Evolutionary conservation across 768 basidiomycete genomes (phyloP), one percentile per base, ranked within the genome.

Genomic region (Pleurotus salmoneostramineus): DNA sequence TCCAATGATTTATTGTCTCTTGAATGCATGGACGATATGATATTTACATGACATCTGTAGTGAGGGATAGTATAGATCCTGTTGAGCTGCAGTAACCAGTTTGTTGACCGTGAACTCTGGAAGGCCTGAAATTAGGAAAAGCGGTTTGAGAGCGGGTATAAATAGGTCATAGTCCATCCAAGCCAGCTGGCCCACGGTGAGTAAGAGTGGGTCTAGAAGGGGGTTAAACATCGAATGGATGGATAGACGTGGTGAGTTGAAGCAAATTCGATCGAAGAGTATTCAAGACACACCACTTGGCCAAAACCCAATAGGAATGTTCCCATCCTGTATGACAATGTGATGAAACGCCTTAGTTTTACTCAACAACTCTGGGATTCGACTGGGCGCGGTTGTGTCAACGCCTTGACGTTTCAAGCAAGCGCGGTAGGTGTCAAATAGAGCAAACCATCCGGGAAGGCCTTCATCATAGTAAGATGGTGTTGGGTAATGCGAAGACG

Each of bases 121-220:
- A 54, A 87, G 70, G 5, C 81, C 84, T 48, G 74, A 69, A 44
- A 75, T 73, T 49, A 86, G 68, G 65, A 88, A 80, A 42, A 87
- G 73, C 11, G 85, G 84, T 55, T 79, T 81, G 60, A 89, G 68
- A 3, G 85, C 83, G 34, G 84, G 84, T 37, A 89, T 72, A 60
- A 88, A 76, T 21, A 82, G 74, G 61, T 89, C 88, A 63, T 82
- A 83, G 60, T 83, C 81, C 83, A 88, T 83, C 88, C 88, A 89
- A 42, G 86, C 84, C 17, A 89, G 70, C 63, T 89, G 85, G 5
- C 85, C 87, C 50, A 87, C 79, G 21, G 84, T 87, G 36, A 88
- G 76, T 36, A 80, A 74, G 54, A 79, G 71, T 6, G 77, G 74
- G 68, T 88, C 87, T 88, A 50, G 15, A 27, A 27, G 21, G 21